Evolutionary conservation across 2,329 filamentous ascomycete genomes (phyloP).

Genomic region (Botrytis cinerea): DNA sequence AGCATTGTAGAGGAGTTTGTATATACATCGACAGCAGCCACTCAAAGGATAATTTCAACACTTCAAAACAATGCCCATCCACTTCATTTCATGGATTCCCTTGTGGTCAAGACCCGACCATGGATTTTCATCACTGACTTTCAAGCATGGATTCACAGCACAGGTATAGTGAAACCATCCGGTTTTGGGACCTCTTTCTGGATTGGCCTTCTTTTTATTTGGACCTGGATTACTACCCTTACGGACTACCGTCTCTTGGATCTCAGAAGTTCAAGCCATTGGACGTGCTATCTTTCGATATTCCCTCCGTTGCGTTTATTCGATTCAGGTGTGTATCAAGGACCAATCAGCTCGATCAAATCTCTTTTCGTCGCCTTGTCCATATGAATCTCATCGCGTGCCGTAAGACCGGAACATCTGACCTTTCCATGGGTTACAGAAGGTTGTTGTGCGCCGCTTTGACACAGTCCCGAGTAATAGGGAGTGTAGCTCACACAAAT

Average conservation of each 20-base stretch:
- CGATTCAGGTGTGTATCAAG: constrained; percentile 23
- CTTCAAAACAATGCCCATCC: constrained; percentile 18
- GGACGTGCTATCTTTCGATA: background rate
- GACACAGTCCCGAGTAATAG: background rate
- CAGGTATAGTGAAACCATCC: constrained; percentile 25
- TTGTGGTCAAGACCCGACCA: constrained; percentile 25
- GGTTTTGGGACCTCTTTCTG: constrained; percentile 17
- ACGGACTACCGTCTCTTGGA: constrained; percentile 11
- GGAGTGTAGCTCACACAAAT: background rate
- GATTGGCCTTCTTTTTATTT: constrained; percentile 13
- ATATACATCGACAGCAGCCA: constrained; percentile 32
- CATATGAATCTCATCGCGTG: background rate
- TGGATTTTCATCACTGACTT: constrained; percentile 23
- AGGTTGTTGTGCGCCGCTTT: background rate
- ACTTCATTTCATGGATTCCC: constrained; percentile 18
- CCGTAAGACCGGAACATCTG: background rate
- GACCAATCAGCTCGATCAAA: background rate
- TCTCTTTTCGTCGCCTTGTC: background rate
- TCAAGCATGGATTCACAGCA: constrained; percentile 16
- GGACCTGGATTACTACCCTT: constrained; percentile 19
- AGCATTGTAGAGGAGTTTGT: constrained; percentile 33
- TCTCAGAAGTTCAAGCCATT: constrained; percentile 3
- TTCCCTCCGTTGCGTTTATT: background rate
- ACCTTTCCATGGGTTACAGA: background rate
- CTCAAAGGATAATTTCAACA: constrained; percentile 29